These are phyloP conservation scores for Russula sp. DNA, from an alignment of 768 basidiomycete genomes.

Conservation along the genomic window DNA sequence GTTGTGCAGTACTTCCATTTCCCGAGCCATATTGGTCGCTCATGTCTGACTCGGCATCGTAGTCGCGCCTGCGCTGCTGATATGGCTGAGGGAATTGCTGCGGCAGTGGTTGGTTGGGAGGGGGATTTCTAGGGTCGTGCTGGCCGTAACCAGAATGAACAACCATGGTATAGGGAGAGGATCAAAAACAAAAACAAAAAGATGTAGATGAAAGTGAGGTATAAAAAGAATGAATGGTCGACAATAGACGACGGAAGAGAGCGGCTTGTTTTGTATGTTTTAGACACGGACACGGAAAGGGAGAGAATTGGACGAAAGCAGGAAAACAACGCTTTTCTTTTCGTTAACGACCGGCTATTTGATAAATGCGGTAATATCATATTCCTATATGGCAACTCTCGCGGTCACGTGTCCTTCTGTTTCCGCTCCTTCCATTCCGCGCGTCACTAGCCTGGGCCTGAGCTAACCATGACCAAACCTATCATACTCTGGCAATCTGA, in stretches of 20 bases:
- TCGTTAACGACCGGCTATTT: neutral
- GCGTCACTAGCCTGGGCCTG: too few species aligned
- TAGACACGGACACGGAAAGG: neutral
- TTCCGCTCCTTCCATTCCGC: too few species aligned
- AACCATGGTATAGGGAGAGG: constrained; percentile 29
- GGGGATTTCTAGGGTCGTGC: constrained; percentile 32
- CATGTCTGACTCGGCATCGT: constrained; percentile 25
- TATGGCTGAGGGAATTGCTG: constrained; percentile 24
- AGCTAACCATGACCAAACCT: constrained; percentile 4
- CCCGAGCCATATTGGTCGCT: constrained; percentile 23
- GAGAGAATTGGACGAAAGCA: neutral
- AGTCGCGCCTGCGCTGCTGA: constrained; percentile 21
- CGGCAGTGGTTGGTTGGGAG: constrained; percentile 26
- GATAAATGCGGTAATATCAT: neutral
- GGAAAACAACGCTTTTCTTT: neutral
- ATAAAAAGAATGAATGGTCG: constrained; percentile 20
- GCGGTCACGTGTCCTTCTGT: constrained; percentile 2
- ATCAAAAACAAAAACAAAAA: constrained; percentile 4
- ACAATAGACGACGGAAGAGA: constrained; percentile 3
- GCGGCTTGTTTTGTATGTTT: neutral
- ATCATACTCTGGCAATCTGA: constrained; percentile 22
- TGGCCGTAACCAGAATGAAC: constrained; percentile 32
- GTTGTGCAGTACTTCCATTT: constrained; percentile 24
- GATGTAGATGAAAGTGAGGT: neutral
- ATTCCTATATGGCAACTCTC: neutral